Evolutionary conservation across 495 filamentous ascomycete genomes (phyloP), one percentile per base, ranked within the genome.

Genomic region (Talaromyces trachyspermus): DNA sequence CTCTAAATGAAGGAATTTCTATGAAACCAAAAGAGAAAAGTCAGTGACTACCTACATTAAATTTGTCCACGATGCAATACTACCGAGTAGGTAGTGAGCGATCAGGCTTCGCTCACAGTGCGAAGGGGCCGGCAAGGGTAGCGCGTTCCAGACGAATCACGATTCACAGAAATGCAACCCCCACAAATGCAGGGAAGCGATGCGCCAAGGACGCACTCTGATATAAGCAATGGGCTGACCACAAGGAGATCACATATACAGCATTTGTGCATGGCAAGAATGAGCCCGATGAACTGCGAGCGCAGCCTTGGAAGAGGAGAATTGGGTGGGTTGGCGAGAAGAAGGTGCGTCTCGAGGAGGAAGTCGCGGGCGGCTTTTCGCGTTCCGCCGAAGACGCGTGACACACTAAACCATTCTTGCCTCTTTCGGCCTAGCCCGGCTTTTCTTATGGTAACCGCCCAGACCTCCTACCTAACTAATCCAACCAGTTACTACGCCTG

Each of bases 351-450:
- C 46, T 35, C 39, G 48, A 55, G 55, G 59, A 62, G 55, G 59
- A 63, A 55, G 55, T 61, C 65, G 64, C 64, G 63, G 64, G 59
- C 46, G 54, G 58, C 43, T 61, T 58, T 56, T 50, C 55, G 57
- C 50, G 52, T 58, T 54, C 54, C 46, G 44, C 54, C 45, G 39
- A 50, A 56, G 53, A 52, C 49, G 56, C 44, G 50, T 59, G 50
- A 49, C 47, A 54, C 52, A 58, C 52, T 50, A 53, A 58, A 53
- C 49, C 51, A 52, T 48, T 50, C 44, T 57, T 55, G 47, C 54
- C 57, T 54, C 19, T 56, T 65, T 39, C 44, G 52, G 59, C 37
- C 26, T 36, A 43, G 43, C 37, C 51, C 42, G 32, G n/a, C 17
- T 15, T 36, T 36, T 5, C 14, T 25, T n/a, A n/a, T n/a, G n/a